phyloP scores from a whole-genome alignment of 441 rosid species.

The Pelargonium australe region DNA sequence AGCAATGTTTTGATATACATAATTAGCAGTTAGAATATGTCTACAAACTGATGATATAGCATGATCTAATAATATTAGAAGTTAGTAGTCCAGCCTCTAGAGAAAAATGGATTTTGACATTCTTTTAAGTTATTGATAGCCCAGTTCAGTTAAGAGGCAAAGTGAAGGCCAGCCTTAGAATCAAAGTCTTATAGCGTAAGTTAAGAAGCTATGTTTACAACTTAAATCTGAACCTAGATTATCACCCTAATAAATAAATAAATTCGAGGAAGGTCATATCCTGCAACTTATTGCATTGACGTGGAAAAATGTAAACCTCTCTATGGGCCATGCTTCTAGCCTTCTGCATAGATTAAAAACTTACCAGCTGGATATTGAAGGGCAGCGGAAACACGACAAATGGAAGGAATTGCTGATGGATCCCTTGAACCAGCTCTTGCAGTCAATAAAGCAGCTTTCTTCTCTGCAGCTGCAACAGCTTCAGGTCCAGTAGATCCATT shows the following conservation, averaged over 20 bases:
- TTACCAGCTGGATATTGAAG: conserved; percentile 93
- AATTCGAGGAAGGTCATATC: too few species aligned
- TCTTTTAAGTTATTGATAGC: not conserved
- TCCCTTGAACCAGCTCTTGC: conserved; percentile 99
- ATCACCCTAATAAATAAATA: not conserved
- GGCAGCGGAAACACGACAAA: conserved; percentile 92
- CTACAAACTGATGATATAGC: too few species aligned
- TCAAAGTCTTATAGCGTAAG: not conserved
- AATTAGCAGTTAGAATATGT: too few species aligned
- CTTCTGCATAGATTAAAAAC: conserved; percentile 20
- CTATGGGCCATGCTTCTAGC: conserved; percentile 7
- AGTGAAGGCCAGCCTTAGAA: not conserved
- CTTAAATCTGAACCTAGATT: not conserved
- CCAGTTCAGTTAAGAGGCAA: not conserved
- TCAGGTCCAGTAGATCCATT: conserved; percentile 88
- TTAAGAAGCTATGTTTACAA: not conserved
- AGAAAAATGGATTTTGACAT: not conserved
- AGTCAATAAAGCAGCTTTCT: conserved; percentile 82
- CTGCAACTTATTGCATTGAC: too few species aligned
- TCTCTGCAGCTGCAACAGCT: conserved; percentile 84
- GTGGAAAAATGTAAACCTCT: conserved; percentile 8
- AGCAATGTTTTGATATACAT: too few species aligned
- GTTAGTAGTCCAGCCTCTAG: not conserved
- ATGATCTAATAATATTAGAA: too few species aligned
- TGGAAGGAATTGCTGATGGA: conserved; percentile 97